Evolutionary conservation across 148 eudicot genomes (phyloP).

Genomic region (Vaccinium vitisidaea): DNA sequence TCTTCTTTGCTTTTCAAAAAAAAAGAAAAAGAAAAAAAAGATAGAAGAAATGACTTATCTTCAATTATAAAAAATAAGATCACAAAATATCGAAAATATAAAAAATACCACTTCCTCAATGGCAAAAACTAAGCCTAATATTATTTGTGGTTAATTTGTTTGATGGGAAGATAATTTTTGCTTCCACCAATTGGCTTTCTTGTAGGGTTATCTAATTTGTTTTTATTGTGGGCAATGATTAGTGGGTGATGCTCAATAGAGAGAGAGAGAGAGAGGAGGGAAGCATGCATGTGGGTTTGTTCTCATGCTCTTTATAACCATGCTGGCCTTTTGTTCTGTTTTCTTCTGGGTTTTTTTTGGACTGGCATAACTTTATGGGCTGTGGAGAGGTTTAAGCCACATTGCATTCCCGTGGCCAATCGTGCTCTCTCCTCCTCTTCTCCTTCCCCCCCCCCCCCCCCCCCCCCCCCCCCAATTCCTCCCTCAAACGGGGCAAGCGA

Average conservation of each 20-base stretch:
- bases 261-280: background rate
- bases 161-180: background rate
- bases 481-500: background rate
- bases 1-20: no score
- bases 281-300: conserved; percentile 23
- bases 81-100: no score
- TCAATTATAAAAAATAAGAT: no score
- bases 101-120: no score
- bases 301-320: conserved; percentile 30
- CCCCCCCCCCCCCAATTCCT: no score
- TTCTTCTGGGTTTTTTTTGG: conserved; percentile 1
- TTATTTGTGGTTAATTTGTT: background rate
- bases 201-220: conserved; percentile 20
- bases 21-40: no score
- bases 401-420: background rate
- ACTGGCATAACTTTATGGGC: background rate
- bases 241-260: conserved; percentile 11
- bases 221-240: conserved; percentile 22
- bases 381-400: conserved; percentile 43
- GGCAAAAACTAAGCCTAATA: no score
- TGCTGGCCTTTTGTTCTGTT: conserved; percentile 20
- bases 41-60: no score
- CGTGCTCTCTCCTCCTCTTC: conserved; percentile 14
- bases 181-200: conserved; percentile 2
- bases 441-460: background rate